Conservation (phyloP, 139 green algal genomes). For the Chlorella sp. region DNA sequence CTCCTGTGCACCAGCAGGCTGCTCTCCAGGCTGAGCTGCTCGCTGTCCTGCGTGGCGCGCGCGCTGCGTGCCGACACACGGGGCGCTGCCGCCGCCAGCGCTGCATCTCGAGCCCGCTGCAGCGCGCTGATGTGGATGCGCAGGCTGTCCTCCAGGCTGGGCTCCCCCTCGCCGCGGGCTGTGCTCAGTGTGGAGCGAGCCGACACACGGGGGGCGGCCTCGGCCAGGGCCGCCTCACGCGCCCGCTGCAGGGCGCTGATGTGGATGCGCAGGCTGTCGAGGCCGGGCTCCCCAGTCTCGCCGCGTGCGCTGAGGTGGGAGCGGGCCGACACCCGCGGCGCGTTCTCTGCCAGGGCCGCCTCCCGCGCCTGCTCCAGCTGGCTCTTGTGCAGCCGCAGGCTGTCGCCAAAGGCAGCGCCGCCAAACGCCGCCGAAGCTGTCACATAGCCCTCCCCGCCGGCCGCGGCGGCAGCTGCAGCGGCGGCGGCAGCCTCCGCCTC, state of each 20-base stretch:
- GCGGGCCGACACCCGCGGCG: neutral
- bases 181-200: neutral
- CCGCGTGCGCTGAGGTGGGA: no score
- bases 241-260: conserved; percentile 20
- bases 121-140: conserved; percentile 13
- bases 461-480: neutral
- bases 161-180: neutral
- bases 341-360: neutral
- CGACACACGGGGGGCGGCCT: neutral
- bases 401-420: neutral
- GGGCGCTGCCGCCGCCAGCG: conserved; percentile 1
- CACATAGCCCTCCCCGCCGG: conserved; percentile 4
- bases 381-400: conserved; percentile 24
- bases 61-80: neutral
- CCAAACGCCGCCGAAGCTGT: conserved; percentile 28
- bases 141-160: neutral
- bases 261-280: neutral
- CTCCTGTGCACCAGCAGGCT: neutral
- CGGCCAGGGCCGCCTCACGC: conserved; percentile 10
- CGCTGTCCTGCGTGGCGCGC: no score
- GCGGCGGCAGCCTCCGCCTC: neutral
- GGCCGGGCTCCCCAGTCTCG: neutral
- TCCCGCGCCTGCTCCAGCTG: neutral
- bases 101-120: conserved; percentile 18
- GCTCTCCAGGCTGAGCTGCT: conserved; percentile 1